Evolutionary conservation across 1,139 yeast genomes (phyloP).

Genomic region (Geotrichum candidum): DNA sequence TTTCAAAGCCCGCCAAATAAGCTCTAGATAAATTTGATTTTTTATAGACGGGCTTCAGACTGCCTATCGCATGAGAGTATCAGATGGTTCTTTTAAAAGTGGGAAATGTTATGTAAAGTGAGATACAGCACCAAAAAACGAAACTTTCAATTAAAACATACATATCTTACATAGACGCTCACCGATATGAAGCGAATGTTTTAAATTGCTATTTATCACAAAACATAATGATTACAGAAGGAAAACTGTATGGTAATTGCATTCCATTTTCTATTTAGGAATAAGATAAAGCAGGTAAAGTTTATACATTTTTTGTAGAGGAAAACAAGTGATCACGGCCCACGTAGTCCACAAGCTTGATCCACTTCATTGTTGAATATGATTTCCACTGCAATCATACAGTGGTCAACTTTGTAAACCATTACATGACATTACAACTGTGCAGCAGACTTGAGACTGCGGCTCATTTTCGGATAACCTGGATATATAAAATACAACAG

Average conservation of each 20-base stretch:
- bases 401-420: background rate
- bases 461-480: background rate
- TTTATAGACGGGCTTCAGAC: background rate
- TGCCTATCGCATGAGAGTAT: background rate
- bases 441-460: background rate
- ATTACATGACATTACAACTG: background rate
- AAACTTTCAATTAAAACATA: no score
- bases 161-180: no score
- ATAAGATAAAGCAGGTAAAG: background rate
- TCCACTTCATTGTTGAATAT: background rate
- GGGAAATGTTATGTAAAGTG: no score
- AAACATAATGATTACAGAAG: no score
- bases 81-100: no score
- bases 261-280: background rate
- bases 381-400: background rate
- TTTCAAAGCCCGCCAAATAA: background rate
- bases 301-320: background rate
- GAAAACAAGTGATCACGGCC: background rate
- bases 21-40: background rate
- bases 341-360: background rate
- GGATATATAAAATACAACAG: background rate
- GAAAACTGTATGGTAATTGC: no score
- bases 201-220: no score
- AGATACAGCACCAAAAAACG: no score
- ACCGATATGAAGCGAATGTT: no score